phyloP scores from a whole-genome alignment of 1,284 basidiomycete genomes.

The Malassezia psittaci region DNA sequence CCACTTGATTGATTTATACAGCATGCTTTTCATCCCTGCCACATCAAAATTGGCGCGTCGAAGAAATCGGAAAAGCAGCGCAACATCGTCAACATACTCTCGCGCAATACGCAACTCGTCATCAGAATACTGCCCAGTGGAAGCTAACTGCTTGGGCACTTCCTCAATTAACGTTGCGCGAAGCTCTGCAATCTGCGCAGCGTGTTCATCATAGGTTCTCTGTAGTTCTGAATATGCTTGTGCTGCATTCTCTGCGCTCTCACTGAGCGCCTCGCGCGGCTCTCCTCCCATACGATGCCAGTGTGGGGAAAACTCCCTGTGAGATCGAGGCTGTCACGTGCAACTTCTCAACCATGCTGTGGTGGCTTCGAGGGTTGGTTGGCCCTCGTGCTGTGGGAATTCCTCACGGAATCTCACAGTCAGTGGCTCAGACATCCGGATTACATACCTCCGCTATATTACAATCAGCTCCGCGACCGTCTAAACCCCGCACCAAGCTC shows the following conservation, averaged over 20 bases:
- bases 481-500: conserved; percentile 14
- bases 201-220: neutral
- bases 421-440: no score
- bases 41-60: conserved; percentile 6
- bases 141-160: neutral
- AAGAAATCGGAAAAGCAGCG: conserved; percentile 12
- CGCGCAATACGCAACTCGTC: conserved; percentile 2
- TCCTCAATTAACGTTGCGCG: conserved; percentile 3
- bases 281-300: neutral
- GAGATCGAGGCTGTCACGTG: neutral
- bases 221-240: neutral
- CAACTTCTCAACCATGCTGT: neutral
- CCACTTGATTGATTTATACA: conserved; percentile 13
- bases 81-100: conserved; percentile 9
- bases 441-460: neutral
- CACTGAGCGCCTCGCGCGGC: neutral
- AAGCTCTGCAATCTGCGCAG: neutral
- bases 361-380: neutral
- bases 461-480: neutral
- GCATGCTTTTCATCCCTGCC: neutral
- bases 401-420: no score
- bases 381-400: no score
- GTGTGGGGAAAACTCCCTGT: neutral
- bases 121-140: neutral
- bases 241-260: neutral